Base-by-base conservation (phyloP, 2,329 filamentous ascomycete species). In the Aspergillus hortae region DNA sequence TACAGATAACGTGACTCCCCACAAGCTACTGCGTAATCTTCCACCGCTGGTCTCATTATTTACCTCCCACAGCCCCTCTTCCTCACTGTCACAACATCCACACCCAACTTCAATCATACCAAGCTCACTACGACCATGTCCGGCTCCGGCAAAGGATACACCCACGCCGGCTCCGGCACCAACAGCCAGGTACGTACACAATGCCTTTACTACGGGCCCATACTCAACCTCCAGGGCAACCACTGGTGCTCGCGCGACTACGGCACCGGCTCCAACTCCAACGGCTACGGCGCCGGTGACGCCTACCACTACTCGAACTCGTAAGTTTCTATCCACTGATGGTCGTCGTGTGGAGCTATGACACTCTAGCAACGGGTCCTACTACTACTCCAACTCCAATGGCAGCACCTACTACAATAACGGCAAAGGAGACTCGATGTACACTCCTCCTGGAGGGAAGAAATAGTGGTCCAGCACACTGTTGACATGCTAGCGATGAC, bases 371-470 rank as follows among this genome's bases (percentile, higher is more conserved):
- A 64, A 88, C 60, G 84, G 85, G 35, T 87, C 84, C 1, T 89
- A 89, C 77, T 88, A 89, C 74, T 89, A 89, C 72, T 81, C 79
- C 65, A 89, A 89, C 72, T 71, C 84, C 43, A 80, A 87, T 56
- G 84, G 84, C 12, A 87, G 81, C 63, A 86, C 81, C 36, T 89
- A 89, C 73, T 73, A 88, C 77, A 86, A 87, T 69, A 69, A 77
- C 58, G 84, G 84, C 42, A 65, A 67, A 10, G 85, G 85, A 5
- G 63, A 70, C 45, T 80, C 82, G 21, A 83, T 71, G 15, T 89
- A 89, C 70, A 89, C 81, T 15, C 60, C 82, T 9, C 71, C 85
- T 6, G 72, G 74, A 51, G 80, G 78, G 44, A 62, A 59, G 53
- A 57, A 61, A 52, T 62, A 30, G 10, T 5, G 1, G 23, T 2